Base-by-base conservation (phyloP, 805 yeast species). In the Kluyveromyces dobzhanskii region DNA sequence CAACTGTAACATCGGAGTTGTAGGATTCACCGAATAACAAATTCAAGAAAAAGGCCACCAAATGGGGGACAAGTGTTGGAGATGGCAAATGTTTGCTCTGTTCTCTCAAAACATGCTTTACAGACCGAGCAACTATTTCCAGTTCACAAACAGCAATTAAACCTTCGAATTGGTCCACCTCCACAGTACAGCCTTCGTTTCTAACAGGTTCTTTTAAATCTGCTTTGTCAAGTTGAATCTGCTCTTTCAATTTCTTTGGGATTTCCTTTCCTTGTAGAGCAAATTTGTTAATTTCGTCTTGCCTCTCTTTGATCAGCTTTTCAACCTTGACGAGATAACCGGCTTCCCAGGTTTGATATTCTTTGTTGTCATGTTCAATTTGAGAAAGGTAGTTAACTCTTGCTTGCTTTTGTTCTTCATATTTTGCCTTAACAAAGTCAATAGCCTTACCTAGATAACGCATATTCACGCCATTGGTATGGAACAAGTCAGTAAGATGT, bases 391-490 rank as follows among this genome's bases (percentile, higher is more conserved):
- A 54, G 5, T 44, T 41, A n/a, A 44, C 50, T 17, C 53, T 55
- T 7, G 48, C 41, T 2, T 27, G 29, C 10, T 41, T 39, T 47
- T 61, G 61, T 10, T 45, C 42, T 9, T 46, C 41, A 21, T 56
- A 42, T 17, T 47, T 40, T 32, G 36, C 50, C 39, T 66, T 56
- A 9, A 61, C 64, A 26, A 62, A 48, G 29, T 57, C 54, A 39
- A 61, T 53, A 33, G 53, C 41, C 41, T 63, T 54, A 43, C 96
- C 96, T 52, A 90, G 69, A 56, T 90, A 90, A 66, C 97, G 81
- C 62, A 88, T 57, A 59, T 86, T 88, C 58, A 90, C 78, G 69
- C 98, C 98, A 40, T 69, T 67, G 45, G 73, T 74, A 61, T 92
- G 98, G 62, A 90, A 61, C 38, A 70, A 57, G 30, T 69, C 65